Conservation (phyloP, 179 eudicot species). For the Carnegiea gigantea region DNA sequence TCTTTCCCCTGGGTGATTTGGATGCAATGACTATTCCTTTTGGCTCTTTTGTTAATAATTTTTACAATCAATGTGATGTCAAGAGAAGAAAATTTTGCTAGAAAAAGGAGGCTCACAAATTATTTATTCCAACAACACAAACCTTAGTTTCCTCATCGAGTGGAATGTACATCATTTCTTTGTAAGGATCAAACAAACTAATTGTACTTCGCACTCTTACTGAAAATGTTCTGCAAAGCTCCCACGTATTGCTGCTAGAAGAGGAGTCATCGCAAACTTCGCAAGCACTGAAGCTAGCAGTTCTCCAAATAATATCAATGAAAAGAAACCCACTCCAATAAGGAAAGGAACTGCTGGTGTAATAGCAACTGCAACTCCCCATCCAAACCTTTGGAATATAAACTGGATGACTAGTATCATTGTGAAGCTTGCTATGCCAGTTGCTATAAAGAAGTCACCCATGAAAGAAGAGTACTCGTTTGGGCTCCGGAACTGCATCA, state of each 20-base stretch:
- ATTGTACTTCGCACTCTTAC: slow-evolving; percentile 98
- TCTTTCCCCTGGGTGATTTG: background rate
- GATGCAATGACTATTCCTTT: background rate
- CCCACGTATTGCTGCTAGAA: slow-evolving; percentile 97
- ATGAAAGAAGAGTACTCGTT: slow-evolving; percentile 96
- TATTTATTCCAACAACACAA: slow-evolving; percentile 19
- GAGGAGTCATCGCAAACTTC: slow-evolving; percentile 81
- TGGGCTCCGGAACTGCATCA: slow-evolving; percentile 88
- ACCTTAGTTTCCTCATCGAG: slow-evolving; percentile 99
- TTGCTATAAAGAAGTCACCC: slow-evolving; percentile 99
- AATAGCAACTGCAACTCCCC: slow-evolving; percentile 97
- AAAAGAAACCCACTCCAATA: slow-evolving; percentile 91
- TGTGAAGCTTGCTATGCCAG: slow-evolving; percentile 83
- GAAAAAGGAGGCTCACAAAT: background rate
- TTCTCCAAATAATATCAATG: slow-evolving; percentile 76
- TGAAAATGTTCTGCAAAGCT: slow-evolving; percentile 95
- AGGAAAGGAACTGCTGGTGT: slow-evolving; percentile 90
- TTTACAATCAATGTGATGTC: background rate
- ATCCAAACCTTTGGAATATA: slow-evolving; percentile 88
- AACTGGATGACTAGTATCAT: slow-evolving; percentile 96
- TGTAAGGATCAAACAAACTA: slow-evolving; percentile 49
- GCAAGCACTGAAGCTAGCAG: slow-evolving; percentile 66
- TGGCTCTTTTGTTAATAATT: background rate
- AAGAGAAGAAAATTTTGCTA: background rate
- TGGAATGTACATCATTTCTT: slow-evolving; percentile 55